Evolutionary conservation across 2,329 filamentous ascomycete genomes (phyloP).

Genomic region (Botrytis aclada): DNA sequence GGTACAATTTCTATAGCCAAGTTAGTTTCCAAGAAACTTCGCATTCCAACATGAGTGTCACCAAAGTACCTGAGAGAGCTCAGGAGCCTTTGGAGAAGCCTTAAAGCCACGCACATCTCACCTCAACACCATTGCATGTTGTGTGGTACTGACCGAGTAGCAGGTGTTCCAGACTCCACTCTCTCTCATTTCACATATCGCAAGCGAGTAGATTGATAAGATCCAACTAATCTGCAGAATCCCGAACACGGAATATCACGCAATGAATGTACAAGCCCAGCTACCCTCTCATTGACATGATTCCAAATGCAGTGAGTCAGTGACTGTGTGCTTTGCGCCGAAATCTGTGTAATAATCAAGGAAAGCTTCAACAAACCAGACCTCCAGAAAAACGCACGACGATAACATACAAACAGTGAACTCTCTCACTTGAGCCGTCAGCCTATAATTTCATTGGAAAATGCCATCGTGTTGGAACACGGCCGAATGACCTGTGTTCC

Average conservation of each 20-base stretch:
- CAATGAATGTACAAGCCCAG: neutral
- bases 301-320: neutral
- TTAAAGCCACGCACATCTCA: neutral
- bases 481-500: slow-evolving; percentile 4
- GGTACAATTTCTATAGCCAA: neutral
- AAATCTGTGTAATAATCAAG: neutral
- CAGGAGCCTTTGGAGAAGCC: neutral
- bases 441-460: slow-evolving; percentile 4
- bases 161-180: neutral
- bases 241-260: neutral
- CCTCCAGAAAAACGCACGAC: neutral
- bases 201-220: slow-evolving; percentile 5
- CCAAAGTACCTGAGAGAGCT: neutral
- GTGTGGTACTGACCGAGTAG: neutral
- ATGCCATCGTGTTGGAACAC: slow-evolving; percentile 1
- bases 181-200: neutral
- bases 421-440: slow-evolving; percentile 7
- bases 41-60: slow-evolving; percentile 3
- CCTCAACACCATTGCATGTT: neutral
- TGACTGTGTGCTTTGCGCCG: neutral
- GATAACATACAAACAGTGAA: neutral
- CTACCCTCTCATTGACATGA: neutral
- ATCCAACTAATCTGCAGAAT: neutral
- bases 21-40: neutral
- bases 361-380: neutral